Evolutionary conservation across 306 rosid species (phyloP), one percentile per base, ranked within the genome.

Genomic region (Cucumis cinereus): DNA sequence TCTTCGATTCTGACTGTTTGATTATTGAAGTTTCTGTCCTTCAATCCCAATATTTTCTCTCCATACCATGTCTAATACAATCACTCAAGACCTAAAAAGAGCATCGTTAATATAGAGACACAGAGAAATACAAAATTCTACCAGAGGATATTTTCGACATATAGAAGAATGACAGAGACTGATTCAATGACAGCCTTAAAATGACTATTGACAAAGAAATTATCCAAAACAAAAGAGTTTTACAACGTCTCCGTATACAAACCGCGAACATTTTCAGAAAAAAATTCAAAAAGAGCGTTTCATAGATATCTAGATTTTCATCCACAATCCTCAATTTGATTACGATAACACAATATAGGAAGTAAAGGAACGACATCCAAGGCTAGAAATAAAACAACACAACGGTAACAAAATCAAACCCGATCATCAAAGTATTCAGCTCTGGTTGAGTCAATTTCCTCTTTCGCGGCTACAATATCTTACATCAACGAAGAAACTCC

Each of bases 11-110:
- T 59, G n/a, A 35, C 50, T 36, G 69, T 38, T 38, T 33, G 54
- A 40, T 74, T n/a, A 57, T 40, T 56, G 78, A 40, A 40, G 17
- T 55, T 55, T 73, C 30, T 82, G 64, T 52, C 64, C 79, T 81
- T 70, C 55, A 54, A 35, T 67, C 61, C 49, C 77, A 63, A 41
- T 69, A 41, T 40, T 66, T 72, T 24, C 19, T 28, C 74, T 83
- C 57, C 78, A 66, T 81, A 52, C 77, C 80, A 57, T 64, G 60
- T 72, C 36, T 55, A 58, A 78, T 79, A 71, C 56, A 72, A 33
- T 67, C 78, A 81, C 57, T 70, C 40, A 53, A 50, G 81, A 76
- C 84, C 93, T 83, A 59, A 24, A 9, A 40, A 24, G 20, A 23
- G 36, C 2, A 13, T 69, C 56, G n/a, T 69, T 10, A 41, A 22